These are phyloP conservation scores for Nakaseomyces bracarensis DNA, from an alignment of 1,139 yeast genomes.

Conservation along the genomic window DNA sequence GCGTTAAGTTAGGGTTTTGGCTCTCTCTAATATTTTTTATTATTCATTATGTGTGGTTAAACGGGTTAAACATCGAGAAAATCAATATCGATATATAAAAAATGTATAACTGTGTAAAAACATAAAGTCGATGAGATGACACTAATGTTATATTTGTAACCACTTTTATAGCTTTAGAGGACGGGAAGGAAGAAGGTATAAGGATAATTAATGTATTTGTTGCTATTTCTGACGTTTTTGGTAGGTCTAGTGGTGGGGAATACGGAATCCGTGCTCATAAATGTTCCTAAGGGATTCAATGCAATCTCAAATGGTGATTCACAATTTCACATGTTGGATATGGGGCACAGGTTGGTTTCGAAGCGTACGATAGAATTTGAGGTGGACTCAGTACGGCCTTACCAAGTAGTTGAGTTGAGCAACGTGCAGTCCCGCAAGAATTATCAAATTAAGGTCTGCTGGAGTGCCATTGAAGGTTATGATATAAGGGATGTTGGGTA, in stretches of 20 bases:
- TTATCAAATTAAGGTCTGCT: conserved; percentile 16
- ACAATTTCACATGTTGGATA: not conserved
- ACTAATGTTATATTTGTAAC: too few relatives aligned
- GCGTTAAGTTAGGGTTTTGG: too few relatives aligned
- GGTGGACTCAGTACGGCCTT: not conserved
- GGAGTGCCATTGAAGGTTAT: conserved; percentile 20
- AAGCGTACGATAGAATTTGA: not conserved
- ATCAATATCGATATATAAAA: too few relatives aligned
- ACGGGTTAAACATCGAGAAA: too few relatives aligned
- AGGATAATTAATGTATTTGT: too few relatives aligned
- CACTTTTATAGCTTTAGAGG: too few relatives aligned
- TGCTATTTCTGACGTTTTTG: not conserved
- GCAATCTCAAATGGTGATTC: not conserved
- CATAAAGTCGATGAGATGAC: too few relatives aligned
- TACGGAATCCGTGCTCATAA: conserved; percentile 19
- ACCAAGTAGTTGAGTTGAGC: not conserved
- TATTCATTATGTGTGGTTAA: too few relatives aligned
- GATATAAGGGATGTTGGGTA: conserved; percentile 9
- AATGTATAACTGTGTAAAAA: too few relatives aligned
- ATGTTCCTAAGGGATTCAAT: conserved; percentile 13
- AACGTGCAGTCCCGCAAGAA: conserved; percentile 1
- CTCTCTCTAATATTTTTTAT: too few relatives aligned
- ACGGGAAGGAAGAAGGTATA: too few relatives aligned
- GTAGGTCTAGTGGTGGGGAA: conserved; percentile 13
- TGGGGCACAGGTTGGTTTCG: not conserved